Evolutionary conservation across 805 yeast genomes (phyloP), one percentile per base, ranked within the genome.

Genomic region (Yarrowia sp.): DNA sequence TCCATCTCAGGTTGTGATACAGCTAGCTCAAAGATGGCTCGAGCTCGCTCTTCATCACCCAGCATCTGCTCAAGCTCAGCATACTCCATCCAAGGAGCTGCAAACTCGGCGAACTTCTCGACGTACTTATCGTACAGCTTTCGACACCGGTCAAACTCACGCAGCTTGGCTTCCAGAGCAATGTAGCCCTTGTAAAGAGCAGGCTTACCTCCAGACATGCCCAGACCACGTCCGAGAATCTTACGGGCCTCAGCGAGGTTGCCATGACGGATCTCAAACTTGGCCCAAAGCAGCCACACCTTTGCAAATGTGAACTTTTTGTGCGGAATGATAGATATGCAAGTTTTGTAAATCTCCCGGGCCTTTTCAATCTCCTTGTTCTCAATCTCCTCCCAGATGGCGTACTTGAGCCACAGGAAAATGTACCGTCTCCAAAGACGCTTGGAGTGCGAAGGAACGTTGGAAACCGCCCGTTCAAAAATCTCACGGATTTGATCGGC

Each of bases 111-210:
- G 68, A 77, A 81, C 1, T 72, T 68, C 68, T 84, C 87, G n/a
- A 89, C 68, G 76, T 82, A 83, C 71, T 84, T 86, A 68, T 86
- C 89, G 72, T 85, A 91, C 3, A 95, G 71, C 72, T 78, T 85
- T 36, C 98, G 77, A 8, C 88, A 92, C 39, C 97, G 76, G 67
- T 88, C 96, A 79, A 89, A 89, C 70, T 92, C 95, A 41, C 88
- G 89, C 51, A 92, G 73, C 63, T 79, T 77, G 42, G 77, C 78
- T 72, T 93, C 98, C 39, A 92, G 68, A 1, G 76, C 78, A 53
- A 93, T 86, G 74, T 95, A 95, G 66, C 79, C 79, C 67, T 77
- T 78, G 71, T 87, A 85, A 0, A 90, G 74, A 62, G 83, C 84
- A 1, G 75, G 77, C 71, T 85, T 87, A 0, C 70, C 68, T 0